Percentiles rank a stretch among this genome's conserved stretches.
These are phyloP conservation scores for Xylona heveae DNA, from an alignment of 495 filamentous ascomycete species.

Conservation along the genomic window DNA sequence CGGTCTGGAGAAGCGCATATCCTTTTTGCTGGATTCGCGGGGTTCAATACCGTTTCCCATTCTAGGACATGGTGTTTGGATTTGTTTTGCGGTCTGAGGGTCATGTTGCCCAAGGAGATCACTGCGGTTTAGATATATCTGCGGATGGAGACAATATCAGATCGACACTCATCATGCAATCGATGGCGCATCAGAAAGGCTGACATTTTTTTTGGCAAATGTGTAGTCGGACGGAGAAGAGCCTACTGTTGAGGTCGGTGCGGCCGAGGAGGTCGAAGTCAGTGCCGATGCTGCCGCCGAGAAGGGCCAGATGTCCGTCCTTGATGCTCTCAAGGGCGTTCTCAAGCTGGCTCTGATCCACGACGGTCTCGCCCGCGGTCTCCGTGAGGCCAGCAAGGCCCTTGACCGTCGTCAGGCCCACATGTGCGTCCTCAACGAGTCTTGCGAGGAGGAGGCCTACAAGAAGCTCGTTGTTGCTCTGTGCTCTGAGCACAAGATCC, in stretches of 20 bases:
- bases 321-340: constrained; percentile 93
- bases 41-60: too few species aligned
- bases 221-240: constrained; percentile 68
- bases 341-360: constrained; percentile 97
- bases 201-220: not conserved
- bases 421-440: constrained; percentile 99
- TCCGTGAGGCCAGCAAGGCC: constrained; percentile 93
- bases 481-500: constrained; percentile 97
- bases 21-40: not conserved
- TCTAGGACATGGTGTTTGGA: too few species aligned
- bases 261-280: constrained; percentile 80
- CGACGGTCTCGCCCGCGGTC: constrained; percentile 94
- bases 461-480: constrained; percentile 99
- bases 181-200: too few species aligned
- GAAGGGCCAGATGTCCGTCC: constrained; percentile 90
- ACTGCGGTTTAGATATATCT: too few species aligned
- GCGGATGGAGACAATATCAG: too few species aligned
- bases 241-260: constrained; percentile 34
- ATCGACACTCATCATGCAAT: too few species aligned
- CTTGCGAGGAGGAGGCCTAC: constrained; percentile 98
- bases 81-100: too few species aligned
- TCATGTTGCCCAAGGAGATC: too few species aligned
- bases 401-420: constrained; percentile 95
- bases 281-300: constrained; percentile 53
- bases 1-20: not conserved